Percentiles rank a stretch among this genome's conserved stretches.
Conservation (phyloP, 2,329 filamentous ascomycete genomes). For the Hyphodiscus sp. region DNA sequence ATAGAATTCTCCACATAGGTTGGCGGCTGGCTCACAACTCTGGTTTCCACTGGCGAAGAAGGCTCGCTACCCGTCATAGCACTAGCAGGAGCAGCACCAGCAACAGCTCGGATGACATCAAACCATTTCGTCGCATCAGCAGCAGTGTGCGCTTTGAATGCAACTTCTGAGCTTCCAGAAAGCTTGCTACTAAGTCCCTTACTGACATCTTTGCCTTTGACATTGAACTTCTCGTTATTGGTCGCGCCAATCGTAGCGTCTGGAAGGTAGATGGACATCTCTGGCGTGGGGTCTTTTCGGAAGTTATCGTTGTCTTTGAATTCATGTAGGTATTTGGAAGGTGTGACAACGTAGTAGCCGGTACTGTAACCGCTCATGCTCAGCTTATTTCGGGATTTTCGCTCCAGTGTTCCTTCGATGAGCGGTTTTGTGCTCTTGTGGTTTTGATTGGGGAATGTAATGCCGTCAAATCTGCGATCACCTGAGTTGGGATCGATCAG, state of each 20-base stretch:
- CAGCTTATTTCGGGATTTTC: constrained; percentile 83
- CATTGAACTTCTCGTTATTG: constrained; percentile 77
- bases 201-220: constrained; percentile 90
- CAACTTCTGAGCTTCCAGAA: constrained; percentile 69
- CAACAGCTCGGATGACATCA: constrained; percentile 49
- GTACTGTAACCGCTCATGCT: constrained; percentile 67
- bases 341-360: constrained; percentile 85
- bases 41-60: constrained; percentile 18
- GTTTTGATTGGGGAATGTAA: constrained; percentile 83
- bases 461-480: constrained; percentile 64
- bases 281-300: constrained; percentile 68
- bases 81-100: constrained; percentile 13
- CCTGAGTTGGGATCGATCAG: constrained; percentile 74
- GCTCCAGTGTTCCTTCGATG: constrained; percentile 82
- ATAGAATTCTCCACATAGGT: constrained; percentile 8
- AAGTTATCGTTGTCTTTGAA: constrained; percentile 85
- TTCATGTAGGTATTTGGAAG: constrained; percentile 84
- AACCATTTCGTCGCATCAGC: constrained; percentile 82
- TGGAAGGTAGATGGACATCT: constrained; percentile 85
- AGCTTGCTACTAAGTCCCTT: constrained; percentile 77
- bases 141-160: constrained; percentile 81
- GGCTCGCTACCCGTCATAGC: constrained; percentile 15
- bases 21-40: constrained; percentile 12
- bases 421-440: constrained; percentile 74
- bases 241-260: constrained; percentile 73